Base-by-base conservation (phyloP, 352 stramenopile species). In the Phytophthora pseudosyringae region DNA sequence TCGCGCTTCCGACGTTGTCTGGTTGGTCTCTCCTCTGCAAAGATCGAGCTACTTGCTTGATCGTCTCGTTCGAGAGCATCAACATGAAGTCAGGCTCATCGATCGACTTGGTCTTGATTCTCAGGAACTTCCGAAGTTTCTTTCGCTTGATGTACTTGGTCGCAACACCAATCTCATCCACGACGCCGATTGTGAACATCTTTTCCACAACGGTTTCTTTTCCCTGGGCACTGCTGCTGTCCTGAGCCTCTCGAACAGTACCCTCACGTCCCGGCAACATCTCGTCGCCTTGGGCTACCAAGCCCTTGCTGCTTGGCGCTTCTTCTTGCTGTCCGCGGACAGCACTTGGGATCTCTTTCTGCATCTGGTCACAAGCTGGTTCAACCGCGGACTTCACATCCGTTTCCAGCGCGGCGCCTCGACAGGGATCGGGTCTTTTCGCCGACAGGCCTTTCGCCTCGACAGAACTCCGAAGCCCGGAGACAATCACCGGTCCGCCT, bases 41-140 rank as follows among this genome's bases (percentile, higher is more conserved):
- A n/a, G 40, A 53, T 0, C 48, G 31, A 12, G 51, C 61, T 11
- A 58, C 56, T 21, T 21, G 43, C 29, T 32, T 51, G n/a, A 57
- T 67, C 10, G 41, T 61, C 12, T 55, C 32, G 25, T 61, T 61
- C 48, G 49, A 44, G 21, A 67, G 28, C 10, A 53, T 41, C 38
- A 63, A 21, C 60, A 68, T 57, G 28, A 68, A 68, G n/a, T 64
- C 52, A 0, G 53, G 52, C 15, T 68, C 25, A 2, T 53, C 18
- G 8, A 21, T 11, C 8, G 44, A 25, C 32, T 68, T 61, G 21
- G 59, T 53, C 45, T 52, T 52, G 15, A 56, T 46, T 50, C 33
- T 44, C 43, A 62, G 39, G 33, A 68, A 57, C 50, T 68, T 68
- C 2, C 25, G 16, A 6, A 68, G 12, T 9, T 56, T 62, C 33